Evolutionary conservation across 2,329 filamentous ascomycete genomes (phyloP).

Genomic region (Penicillium digitatum): DNA sequence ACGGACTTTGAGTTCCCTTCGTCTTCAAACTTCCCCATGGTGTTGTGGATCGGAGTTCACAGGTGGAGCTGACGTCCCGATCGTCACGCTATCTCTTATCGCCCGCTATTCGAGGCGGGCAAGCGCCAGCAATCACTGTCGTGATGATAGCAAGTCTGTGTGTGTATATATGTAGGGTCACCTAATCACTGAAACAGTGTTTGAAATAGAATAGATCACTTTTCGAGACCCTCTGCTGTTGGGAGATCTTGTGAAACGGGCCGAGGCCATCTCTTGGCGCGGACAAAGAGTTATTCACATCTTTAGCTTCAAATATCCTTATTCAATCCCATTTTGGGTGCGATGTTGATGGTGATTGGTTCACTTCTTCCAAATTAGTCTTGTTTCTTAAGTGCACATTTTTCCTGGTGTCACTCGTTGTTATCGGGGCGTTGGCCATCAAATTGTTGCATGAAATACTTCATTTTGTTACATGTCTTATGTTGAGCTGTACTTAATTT

Average conservation of each 20-base stretch:
- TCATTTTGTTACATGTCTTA: no score
- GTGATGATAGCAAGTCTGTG: neutral
- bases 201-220: neutral
- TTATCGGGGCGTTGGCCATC: neutral
- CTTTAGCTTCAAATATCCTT: neutral
- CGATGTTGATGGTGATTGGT: no score
- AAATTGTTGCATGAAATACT: no score
- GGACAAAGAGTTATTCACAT: slow-evolving; percentile 5
- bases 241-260: neutral
- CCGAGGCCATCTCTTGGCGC: slow-evolving; percentile 7
- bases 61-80: slow-evolving; percentile 10
- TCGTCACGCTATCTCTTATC: slow-evolving; percentile 18
- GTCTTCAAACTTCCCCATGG: slow-evolving; percentile 26
- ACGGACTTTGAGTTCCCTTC: slow-evolving; percentile 27
- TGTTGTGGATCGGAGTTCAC: slow-evolving; percentile 7
- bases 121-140: neutral
- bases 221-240: neutral
- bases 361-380: neutral
- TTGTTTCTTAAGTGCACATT: neutral
- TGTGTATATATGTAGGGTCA: neutral
- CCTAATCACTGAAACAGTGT: neutral
- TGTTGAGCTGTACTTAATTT: no score
- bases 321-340: neutral
- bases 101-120: neutral
- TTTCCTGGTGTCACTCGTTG: neutral